Evolutionary conservation across 1,284 basidiomycete genomes (phyloP).

Genomic region (Apiotrichum gamsii): DNA sequence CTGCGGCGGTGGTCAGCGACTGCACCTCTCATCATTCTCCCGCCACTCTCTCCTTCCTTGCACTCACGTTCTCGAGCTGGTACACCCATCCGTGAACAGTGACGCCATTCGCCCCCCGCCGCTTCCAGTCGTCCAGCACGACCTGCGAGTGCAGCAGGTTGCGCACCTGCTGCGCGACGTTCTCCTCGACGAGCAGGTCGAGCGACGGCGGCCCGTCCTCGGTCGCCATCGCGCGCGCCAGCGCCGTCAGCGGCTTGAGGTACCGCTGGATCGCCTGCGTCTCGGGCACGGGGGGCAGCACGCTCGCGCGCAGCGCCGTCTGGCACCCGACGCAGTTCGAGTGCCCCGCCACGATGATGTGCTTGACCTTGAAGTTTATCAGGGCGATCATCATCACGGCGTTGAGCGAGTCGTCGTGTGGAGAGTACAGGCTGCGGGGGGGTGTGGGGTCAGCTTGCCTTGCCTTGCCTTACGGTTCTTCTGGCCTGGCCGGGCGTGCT

Average conservation of each 20-base stretch:
- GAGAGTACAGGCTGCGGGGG: conserved; percentile 35
- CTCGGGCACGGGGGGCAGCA: conserved; percentile 31
- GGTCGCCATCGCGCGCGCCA: conserved; percentile 31
- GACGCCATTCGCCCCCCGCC: conserved; percentile 36
- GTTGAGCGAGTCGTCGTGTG: conserved; percentile 41
- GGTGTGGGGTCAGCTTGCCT: background rate
- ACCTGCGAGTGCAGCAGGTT: conserved; percentile 36
- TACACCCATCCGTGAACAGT: conserved; percentile 45
- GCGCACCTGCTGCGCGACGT: conserved; percentile 41
- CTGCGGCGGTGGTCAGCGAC: conserved; percentile 14
- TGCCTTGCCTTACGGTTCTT: background rate
- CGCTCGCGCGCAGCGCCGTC: conserved; percentile 38
- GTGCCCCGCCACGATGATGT: conserved; percentile 46
- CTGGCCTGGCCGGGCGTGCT: no score
- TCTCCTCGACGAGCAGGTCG: conserved; percentile 40
- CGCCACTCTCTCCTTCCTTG: background rate
- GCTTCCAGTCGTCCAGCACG: conserved; percentile 39
- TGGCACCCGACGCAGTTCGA: conserved; percentile 45
- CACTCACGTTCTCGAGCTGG: conserved; percentile 44
- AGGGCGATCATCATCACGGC: conserved; percentile 43
- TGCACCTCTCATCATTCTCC: no score
- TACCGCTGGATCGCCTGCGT: conserved; percentile 39
- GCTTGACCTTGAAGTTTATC: conserved; percentile 44
- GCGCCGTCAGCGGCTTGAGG: conserved; percentile 33
- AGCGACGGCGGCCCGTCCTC: conserved; percentile 37